Base-by-base conservation (phyloP, 768 basidiomycete species). In the Daedaleopsis sinensis region DNA sequence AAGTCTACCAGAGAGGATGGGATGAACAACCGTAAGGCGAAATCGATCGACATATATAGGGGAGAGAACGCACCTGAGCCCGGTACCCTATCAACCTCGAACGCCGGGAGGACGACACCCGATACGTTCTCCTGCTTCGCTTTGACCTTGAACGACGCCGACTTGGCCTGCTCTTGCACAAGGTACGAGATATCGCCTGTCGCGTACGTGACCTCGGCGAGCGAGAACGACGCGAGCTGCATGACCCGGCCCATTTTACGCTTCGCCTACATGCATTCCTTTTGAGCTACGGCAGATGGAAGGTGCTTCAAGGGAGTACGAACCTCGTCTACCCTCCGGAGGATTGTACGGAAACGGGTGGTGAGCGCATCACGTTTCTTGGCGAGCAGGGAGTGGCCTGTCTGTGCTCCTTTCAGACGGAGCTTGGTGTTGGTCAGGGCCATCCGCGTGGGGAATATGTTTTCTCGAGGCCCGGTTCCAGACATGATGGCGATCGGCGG, bases 161-260 rank as follows among this genome's bases (percentile, higher is more conserved):
- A 81, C 71, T 92, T 91, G 32, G 94, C 96, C 66, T 94, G 91
- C 74, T 98, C 96, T 74, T 98, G 97, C 6, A 99, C 94, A 64
- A 97, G 91, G 77, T 98, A 99, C 49, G 93, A 87, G 71, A 99
- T 98, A 72, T 98, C 97, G 66, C 93, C 93, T 10, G 97, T 96
- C 37, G 96, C 88, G 78, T 98, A 99, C 19, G 96, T 96, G 65
- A 99, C 97, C 76, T 98, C 96, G 0, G 97, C 97, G 79, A 98
- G 90, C 46, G 96, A 97, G 82, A 99, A 97, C 44, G 97, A 98
- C 24, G 97, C 97, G 53, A 98, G 83, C 74, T 99, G 97, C 89
- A 99, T 97, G 24, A 98, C 96, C 61, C 93, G 84, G 35, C 97
- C 97, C 97, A 98, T 99, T 79, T 98, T 96, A 61, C 95, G 86